A percentile compares a stretch with the other conserved stretches of the same genome.
Evolutionary conservation across 192 early-diverging fungal species (phyloP).

Genomic region (Coemansia furcata): DNA sequence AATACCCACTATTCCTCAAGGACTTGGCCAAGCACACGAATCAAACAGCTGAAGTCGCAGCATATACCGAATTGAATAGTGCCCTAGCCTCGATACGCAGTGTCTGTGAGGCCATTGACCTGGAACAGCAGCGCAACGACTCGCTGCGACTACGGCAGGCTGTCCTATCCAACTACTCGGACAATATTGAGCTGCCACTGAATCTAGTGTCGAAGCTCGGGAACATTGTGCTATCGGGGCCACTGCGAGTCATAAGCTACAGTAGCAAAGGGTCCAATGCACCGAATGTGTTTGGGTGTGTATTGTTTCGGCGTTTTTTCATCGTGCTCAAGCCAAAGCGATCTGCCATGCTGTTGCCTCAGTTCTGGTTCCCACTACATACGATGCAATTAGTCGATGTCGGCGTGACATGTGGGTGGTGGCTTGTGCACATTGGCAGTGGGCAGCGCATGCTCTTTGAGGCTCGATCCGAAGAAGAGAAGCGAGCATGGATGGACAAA

Average conservation of each 20-base stretch:
- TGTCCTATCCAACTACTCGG: conserved; percentile 29
- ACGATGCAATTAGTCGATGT: conserved; percentile 59
- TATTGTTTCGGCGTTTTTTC: conserved; percentile 60
- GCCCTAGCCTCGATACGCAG: conserved; percentile 23
- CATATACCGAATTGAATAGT: conserved; percentile 11
- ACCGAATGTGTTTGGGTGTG: conserved; percentile 53
- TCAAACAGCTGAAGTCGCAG: conserved; percentile 15
- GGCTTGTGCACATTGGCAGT: conserved; percentile 39
- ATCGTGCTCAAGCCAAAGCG: conserved; percentile 59
- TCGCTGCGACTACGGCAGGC: conserved; percentile 23
- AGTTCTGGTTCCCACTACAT: conserved; percentile 68
- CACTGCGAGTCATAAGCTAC: conserved; percentile 27
- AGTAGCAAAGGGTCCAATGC: not conserved
- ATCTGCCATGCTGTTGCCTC: conserved; percentile 51
- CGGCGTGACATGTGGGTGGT: conserved; percentile 26
- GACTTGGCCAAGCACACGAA: conserved; percentile 60
- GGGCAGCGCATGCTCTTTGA: conserved; percentile 55
- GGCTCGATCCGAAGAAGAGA: conserved; percentile 57
- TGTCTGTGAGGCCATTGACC: conserved; percentile 35
- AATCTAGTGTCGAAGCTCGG: conserved; percentile 37
- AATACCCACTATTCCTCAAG: conserved; percentile 79
- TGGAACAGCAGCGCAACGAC: conserved; percentile 40
- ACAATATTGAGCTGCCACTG: conserved; percentile 39
- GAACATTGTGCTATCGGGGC: conserved; percentile 39
- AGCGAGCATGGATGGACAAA: conserved; percentile 54